Evolutionary conservation across 805 yeast genomes (phyloP).

Genomic region (Kluyveromyces starmeri): DNA sequence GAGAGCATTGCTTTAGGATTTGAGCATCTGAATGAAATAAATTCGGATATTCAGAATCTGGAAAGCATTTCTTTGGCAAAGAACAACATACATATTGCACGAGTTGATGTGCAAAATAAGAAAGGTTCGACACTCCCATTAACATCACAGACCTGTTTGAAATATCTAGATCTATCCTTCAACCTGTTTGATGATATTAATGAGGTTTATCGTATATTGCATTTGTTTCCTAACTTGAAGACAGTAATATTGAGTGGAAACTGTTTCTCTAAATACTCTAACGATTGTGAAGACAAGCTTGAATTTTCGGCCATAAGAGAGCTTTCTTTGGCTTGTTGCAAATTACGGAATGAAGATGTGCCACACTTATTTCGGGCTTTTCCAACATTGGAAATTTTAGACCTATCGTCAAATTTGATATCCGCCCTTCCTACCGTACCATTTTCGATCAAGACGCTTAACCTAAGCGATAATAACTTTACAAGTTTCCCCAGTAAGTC

Average conservation of each 20-base stretch:
- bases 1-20: conserved; percentile 57
- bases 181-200: conserved; percentile 42
- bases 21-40: conserved; percentile 42
- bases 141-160: conserved; percentile 10
- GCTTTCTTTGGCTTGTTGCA: conserved; percentile 22
- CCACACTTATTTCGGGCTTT: conserved; percentile 20
- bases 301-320: conserved; percentile 8
- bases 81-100: conserved; percentile 27
- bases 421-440: conserved; percentile 8
- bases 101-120: too few species aligned
- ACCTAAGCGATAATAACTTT: conserved; percentile 16
- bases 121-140: too few species aligned
- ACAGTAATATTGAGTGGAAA: conserved; percentile 49
- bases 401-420: conserved; percentile 22
- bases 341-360: conserved; percentile 6
- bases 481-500: conserved; percentile 1
- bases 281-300: conserved; percentile 1
- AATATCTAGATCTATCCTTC: conserved; percentile 47
- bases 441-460: conserved; percentile 11
- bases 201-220: conserved; percentile 32
- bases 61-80: conserved; percentile 42
- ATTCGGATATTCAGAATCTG: conserved; percentile 38
- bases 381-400: conserved; percentile 29
- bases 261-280: conserved; percentile 24
- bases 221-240: conserved; percentile 31